These are phyloP conservation scores for Punctularia strigosozonata DNA, from an alignment of 768 basidiomycete species.

Conservation along the genomic window DNA sequence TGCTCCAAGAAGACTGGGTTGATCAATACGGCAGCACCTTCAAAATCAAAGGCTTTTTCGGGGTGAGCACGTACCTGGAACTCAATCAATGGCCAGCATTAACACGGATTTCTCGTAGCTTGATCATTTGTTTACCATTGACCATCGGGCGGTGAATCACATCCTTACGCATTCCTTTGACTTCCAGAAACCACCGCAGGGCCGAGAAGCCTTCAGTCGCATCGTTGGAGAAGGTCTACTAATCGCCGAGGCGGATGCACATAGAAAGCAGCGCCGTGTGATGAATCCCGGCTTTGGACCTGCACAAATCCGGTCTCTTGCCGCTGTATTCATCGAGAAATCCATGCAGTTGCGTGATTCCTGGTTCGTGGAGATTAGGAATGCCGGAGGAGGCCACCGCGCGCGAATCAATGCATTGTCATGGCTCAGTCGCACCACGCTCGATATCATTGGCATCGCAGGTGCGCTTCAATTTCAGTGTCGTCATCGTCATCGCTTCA, in stretches of 20 bases:
- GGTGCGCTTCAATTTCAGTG: neutral
- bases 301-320: conserved; percentile 13
- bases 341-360: conserved; percentile 9
- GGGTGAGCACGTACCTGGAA: neutral
- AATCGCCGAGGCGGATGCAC: neutral
- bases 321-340: conserved; percentile 11
- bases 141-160: neutral
- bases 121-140: neutral
- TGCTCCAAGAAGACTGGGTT: neutral
- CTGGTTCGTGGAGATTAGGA: neutral
- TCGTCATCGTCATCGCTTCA: neutral
- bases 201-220: neutral
- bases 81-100: neutral
- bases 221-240: neutral
- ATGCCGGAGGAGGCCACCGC: neutral
- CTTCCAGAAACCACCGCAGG: neutral
- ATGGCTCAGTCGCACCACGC: neutral
- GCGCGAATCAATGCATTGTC: neutral
- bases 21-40: neutral
- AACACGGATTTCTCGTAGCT: neutral
- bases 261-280: neutral
- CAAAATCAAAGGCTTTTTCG: neutral
- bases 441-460: neutral
- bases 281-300: conserved; percentile 17
- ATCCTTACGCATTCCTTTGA: neutral